A percentile compares a stretch with the other conserved stretches of the same genome.
These are phyloP conservation scores for Fusarium sp. DNA, from an alignment of 2,329 filamentous ascomycete genomes.

Conservation along the genomic window DNA sequence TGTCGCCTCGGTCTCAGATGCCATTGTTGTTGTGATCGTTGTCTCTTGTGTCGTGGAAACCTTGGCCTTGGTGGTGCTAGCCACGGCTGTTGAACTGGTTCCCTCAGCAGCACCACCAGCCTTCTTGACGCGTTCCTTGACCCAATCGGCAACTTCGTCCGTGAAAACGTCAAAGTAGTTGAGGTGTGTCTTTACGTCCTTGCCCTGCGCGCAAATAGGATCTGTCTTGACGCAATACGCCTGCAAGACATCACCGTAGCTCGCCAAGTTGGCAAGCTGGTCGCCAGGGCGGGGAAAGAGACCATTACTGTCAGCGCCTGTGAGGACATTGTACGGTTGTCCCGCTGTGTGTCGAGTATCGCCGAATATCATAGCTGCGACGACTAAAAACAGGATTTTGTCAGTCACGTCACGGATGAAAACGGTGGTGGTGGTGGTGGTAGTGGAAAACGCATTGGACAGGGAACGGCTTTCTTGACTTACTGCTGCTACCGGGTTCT, in stretches of 20 bases:
- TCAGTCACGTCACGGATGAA: background rate
- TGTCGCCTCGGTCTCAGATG: background rate
- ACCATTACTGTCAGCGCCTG: slow-evolving; percentile 3
- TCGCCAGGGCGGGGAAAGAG: slow-evolving; percentile 11
- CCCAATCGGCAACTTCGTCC: slow-evolving; percentile 10
- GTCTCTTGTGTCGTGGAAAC: background rate
- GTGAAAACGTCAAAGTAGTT: slow-evolving; percentile 21
- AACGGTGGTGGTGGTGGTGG: background rate
- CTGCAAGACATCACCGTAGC: slow-evolving; percentile 7
- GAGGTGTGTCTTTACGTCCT: slow-evolving; percentile 9
- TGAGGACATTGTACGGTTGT: slow-evolving; percentile 15
- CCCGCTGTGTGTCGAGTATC: slow-evolving; percentile 16
- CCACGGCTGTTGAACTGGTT: background rate
- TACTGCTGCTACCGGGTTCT: slow-evolving; percentile 2
- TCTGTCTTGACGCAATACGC: slow-evolving; percentile 18
- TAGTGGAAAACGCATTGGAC: background rate
- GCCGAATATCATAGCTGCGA: slow-evolving; percentile 17
- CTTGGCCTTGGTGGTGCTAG: slow-evolving; percentile 6
- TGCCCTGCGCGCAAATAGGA: slow-evolving; percentile 10
- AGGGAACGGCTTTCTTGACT: background rate
- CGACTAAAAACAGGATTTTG: background rate
- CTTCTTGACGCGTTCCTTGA: slow-evolving; percentile 6
- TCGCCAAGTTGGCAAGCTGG: slow-evolving; percentile 14
- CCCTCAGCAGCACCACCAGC: background rate
- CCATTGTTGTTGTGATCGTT: background rate